Base-by-base conservation (phyloP, 2,329 filamentous ascomycete species). In the Penicillium hordei region DNA sequence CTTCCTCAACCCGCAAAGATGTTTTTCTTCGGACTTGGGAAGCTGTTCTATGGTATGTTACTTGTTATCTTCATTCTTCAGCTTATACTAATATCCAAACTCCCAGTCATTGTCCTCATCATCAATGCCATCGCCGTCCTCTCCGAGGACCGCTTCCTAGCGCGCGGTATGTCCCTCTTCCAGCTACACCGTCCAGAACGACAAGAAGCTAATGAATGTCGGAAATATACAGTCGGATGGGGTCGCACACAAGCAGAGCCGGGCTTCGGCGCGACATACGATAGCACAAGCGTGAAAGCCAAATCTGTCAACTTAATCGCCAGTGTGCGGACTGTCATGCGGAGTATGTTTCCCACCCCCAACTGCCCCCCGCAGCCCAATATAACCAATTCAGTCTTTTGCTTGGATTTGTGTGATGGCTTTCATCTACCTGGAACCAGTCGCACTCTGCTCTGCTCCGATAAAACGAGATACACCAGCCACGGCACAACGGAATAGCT, bases 71-170 rank as follows among this genome's bases (percentile, higher is more conserved):
- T 29, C 40, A 29, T 23, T 60, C 17, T 50, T 31, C 42, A 29
- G 33, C 46, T 27, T 48, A 25, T 12, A 25, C 48, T 59, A 38
- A 62, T 55, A 52, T 50, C 38, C 33, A 17, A 12, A 10, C 44
- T 48, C 60, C 31, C 60, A 92, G 90, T 93, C 65, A 84, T 86
- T 67, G 82, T 96, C 73, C 90, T 97, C 70, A 85, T 97, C 73
- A 87, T 94, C 78, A 99, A 99, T 78, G 91, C 91, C 65, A 89
- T 97, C 72, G 91, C 93, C 63, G 87, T 97, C 72, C 89, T 97
- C 64, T 96, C 91, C 68, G 93, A 96, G 85, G 92, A 96, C 78
- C 89, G 92, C 61, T 96, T 96, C 76, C 89, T 96, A 65, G 89
- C 88, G 57, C 86, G 91, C 76, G 92, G 78, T 88, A 86, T 52